phyloP scores from a whole-genome alignment of 345 rosid genomes.

The Excoecaria agallocha region DNA sequence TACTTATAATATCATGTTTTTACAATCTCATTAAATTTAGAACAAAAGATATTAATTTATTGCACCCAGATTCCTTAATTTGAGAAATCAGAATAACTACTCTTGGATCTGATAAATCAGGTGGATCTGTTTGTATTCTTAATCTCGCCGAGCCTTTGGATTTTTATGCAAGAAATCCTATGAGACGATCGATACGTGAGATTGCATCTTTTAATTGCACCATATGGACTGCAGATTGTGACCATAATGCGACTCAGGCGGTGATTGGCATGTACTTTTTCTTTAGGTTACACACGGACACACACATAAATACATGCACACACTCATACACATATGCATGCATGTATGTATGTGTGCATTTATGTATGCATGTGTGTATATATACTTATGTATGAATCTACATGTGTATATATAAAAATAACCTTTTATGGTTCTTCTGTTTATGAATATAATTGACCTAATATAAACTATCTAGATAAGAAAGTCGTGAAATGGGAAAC shows the following conservation, averaged over 20 bases:
- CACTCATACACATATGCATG: background rate
- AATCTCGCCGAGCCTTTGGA: slow-evolving; percentile 49
- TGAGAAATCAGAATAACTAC: slow-evolving; percentile 66
- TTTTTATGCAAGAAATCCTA: slow-evolving; percentile 20
- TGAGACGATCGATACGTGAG: slow-evolving; percentile 24
- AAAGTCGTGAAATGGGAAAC: too few species aligned
- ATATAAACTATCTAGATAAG: too few species aligned
- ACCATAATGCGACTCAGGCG: slow-evolving; percentile 43
- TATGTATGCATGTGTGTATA: too few species aligned
- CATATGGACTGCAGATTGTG: slow-evolving; percentile 88
- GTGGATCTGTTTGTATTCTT: slow-evolving; percentile 53
- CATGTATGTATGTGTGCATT: background rate
- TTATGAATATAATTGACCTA: too few species aligned
- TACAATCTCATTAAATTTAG: background rate
- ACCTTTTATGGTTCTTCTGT: too few species aligned
- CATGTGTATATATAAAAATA: too few species aligned
- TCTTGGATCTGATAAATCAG: slow-evolving; percentile 56
- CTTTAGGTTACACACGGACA: background rate
- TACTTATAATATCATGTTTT: background rate
- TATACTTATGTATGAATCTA: too few species aligned
- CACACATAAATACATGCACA: too few species aligned
- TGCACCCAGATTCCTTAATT: slow-evolving; percentile 46
- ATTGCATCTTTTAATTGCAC: slow-evolving; percentile 50
- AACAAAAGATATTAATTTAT: background rate
- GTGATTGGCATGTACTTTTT: slow-evolving; percentile 56